Conservation (phyloP, 2,329 filamentous ascomycete genomes). For the Cladophialophora bantiana region DNA sequence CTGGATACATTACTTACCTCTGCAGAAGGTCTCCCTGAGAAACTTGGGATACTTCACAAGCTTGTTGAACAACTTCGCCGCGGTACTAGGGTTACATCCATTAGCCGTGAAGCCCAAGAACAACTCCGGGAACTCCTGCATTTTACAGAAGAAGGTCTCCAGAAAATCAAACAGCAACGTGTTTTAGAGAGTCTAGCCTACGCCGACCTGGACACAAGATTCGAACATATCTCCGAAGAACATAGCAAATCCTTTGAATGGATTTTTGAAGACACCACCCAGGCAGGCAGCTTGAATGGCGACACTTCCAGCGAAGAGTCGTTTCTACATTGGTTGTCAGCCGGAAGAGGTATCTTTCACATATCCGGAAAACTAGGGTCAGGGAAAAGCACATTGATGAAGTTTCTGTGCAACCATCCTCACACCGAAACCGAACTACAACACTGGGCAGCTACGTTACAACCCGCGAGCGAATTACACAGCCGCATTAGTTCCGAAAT, state of each 20-base stretch:
- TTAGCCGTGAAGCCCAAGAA: conserved; percentile 3
- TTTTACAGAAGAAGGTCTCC: not conserved
- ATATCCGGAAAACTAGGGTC: conserved; percentile 3
- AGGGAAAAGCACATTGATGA: conserved; percentile 7
- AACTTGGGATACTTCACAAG: not conserved
- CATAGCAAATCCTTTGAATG: conserved; percentile 6
- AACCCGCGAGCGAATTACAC: not conserved
- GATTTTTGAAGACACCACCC: conserved; percentile 7
- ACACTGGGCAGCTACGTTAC: not conserved
- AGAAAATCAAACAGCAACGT: not conserved
- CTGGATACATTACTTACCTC: not conserved
- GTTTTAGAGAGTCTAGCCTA: not conserved
- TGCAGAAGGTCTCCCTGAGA: not conserved
- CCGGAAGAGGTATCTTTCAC: conserved; percentile 1
- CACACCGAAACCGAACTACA: not conserved
- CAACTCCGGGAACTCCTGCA: not conserved
- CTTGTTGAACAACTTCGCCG: not conserved
- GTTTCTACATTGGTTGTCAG: not conserved
- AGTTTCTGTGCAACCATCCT: conserved; percentile 3
- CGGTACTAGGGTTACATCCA: not conserved
- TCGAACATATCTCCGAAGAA: not conserved
- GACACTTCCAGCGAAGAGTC: not conserved
- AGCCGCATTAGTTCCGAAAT: not conserved
- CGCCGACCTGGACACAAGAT: not conserved
- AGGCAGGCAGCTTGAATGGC: not conserved